Percentiles rank a stretch among this genome's conserved stretches.
These are phyloP conservation scores for Plasmopara viticola DNA, from an alignment of 352 stramenopile genomes.

Conservation along the genomic window DNA sequence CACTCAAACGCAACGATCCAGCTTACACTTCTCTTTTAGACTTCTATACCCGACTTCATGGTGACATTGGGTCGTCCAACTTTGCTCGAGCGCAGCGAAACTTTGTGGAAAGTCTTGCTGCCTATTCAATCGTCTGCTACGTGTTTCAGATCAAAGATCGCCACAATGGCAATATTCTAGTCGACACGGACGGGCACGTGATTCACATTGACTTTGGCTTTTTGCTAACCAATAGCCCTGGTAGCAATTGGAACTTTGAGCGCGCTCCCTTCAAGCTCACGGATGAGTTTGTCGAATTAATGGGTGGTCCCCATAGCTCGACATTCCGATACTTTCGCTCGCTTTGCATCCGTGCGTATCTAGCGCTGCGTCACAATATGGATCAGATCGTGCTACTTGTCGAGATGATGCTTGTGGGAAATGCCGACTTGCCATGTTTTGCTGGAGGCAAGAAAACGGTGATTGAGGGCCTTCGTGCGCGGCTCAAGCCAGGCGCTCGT, in stretches of 20 bases:
- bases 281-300: slow-evolving; percentile 92
- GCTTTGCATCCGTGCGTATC: slow-evolving; percentile 93
- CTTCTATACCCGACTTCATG: slow-evolving; percentile 92
- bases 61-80: slow-evolving; percentile 57
- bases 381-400: slow-evolving; percentile 93
- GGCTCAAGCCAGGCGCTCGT: slow-evolving; percentile 71
- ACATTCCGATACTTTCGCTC: slow-evolving; percentile 94
- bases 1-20: slow-evolving; percentile 88
- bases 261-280: slow-evolving; percentile 97
- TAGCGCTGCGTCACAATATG: slow-evolving; percentile 90
- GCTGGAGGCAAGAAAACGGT: slow-evolving; percentile 73
- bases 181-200: slow-evolving; percentile 94
- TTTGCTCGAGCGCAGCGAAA: slow-evolving; percentile 83
- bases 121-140: slow-evolving; percentile 98
- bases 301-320: slow-evolving; percentile 89
- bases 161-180: slow-evolving; percentile 99
- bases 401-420: slow-evolving; percentile 93
- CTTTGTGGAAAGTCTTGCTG: slow-evolving; percentile 90
- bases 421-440: slow-evolving; percentile 80
- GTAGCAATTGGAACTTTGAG: slow-evolving; percentile 95
- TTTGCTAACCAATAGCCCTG: slow-evolving; percentile 91
- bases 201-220: slow-evolving; percentile 99
- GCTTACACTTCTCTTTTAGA: slow-evolving; percentile 85
- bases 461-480: slow-evolving; percentile 66
- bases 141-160: slow-evolving; percentile 98